A percentile compares a stretch with the other conserved stretches of the same genome.
These are phyloP conservation scores for Carallia pectinifolia DNA, from an alignment of 345 rosid genomes.

Conservation along the genomic window DNA sequence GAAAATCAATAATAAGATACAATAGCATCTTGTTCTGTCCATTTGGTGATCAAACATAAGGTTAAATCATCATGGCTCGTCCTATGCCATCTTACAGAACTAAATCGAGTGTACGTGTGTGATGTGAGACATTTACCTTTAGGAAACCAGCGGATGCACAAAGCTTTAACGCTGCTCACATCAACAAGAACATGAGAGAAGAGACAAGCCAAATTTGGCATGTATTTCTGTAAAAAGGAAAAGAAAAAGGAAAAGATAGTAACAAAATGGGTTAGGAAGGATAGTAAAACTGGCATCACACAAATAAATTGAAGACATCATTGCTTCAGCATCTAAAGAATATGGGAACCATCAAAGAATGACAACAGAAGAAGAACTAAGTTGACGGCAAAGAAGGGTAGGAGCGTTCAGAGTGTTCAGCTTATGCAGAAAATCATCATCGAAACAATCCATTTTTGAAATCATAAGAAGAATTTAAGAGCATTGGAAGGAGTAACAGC, in stretches of 20 bases:
- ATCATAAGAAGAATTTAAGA: not conserved
- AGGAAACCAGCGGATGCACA: slow-evolving; percentile 79
- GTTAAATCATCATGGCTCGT: slow-evolving; percentile 68
- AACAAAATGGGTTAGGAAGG: slow-evolving; percentile 5
- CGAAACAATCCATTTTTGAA: too few species aligned
- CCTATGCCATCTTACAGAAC: slow-evolving; percentile 63
- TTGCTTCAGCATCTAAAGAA: too few species aligned
- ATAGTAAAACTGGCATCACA: too few species aligned
- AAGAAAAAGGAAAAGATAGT: not conserved
- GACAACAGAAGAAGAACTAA: too few species aligned
- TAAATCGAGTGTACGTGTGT: not conserved
- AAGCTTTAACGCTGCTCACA: slow-evolving; percentile 79
- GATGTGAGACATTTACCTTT: slow-evolving; percentile 41
- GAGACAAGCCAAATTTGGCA: slow-evolving; percentile 76
- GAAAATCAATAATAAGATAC: too few species aligned
- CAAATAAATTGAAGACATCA: too few species aligned
- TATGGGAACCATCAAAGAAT: too few species aligned
- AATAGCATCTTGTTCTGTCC: too few species aligned
- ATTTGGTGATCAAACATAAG: slow-evolving; percentile 35
- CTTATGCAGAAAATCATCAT: too few species aligned
- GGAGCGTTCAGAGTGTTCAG: too few species aligned
- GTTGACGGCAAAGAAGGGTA: too few species aligned
- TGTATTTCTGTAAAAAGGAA: slow-evolving; percentile 60
- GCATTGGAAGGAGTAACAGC: not conserved
- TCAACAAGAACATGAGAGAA: slow-evolving; percentile 79